These are phyloP conservation scores for Mycena leptocephala DNA, from an alignment of 768 basidiomycete genomes.

Conservation along the genomic window DNA sequence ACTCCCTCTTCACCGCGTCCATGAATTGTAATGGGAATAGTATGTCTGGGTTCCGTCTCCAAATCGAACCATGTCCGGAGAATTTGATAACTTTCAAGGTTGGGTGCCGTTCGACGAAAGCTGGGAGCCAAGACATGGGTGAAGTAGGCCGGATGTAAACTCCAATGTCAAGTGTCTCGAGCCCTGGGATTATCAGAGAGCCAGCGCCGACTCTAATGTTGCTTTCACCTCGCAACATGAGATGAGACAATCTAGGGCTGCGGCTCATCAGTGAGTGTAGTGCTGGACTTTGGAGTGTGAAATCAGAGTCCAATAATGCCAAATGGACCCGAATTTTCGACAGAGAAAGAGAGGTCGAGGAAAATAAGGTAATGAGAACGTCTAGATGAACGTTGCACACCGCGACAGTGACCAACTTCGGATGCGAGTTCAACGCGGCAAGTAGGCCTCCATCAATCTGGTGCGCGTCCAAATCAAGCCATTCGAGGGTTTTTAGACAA, in stretches of 20 bases:
- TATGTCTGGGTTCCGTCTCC: background rate
- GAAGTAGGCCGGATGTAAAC: background rate
- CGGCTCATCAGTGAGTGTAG: background rate
- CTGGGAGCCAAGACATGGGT: conserved; percentile 12
- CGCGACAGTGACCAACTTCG: background rate
- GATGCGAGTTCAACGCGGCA: background rate
- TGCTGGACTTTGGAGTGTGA: background rate
- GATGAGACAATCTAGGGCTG: background rate
- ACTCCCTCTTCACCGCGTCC: background rate
- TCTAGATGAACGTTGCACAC: background rate
- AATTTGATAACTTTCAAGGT: background rate
- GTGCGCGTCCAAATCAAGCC: conserved; percentile 13
- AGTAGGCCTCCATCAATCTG: too few species aligned
- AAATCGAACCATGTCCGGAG: background rate
- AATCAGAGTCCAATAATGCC: background rate
- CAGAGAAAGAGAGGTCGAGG: background rate
- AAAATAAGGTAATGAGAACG: background rate
- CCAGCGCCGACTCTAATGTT: background rate
- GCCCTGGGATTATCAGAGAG: background rate
- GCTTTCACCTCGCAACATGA: background rate
- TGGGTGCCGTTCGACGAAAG: background rate
- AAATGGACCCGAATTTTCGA: conserved; percentile 1
- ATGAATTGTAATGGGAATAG: background rate
- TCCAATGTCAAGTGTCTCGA: conserved; percentile 1
- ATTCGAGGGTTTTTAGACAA: conserved; percentile 2